A percentile compares a stretch with the other conserved stretches of the same genome.
Conservation (phyloP, 23 red algal species). For the Rhodosorus marinus region DNA sequence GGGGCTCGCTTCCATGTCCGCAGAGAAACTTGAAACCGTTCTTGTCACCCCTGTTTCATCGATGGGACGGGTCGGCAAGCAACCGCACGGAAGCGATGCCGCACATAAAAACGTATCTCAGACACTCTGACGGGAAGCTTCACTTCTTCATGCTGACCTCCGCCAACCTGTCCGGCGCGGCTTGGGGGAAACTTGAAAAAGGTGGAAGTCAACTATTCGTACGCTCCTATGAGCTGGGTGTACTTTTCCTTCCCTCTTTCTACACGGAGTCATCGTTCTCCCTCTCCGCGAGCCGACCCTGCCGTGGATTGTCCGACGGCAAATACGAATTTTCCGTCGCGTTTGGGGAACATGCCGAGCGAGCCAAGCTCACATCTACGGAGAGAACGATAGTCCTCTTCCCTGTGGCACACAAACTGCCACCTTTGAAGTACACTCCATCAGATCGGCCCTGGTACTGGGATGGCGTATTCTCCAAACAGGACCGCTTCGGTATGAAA, state of each 20-base stretch:
- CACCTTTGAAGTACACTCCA: no score
- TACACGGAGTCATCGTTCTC: background rate
- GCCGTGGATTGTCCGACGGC: background rate
- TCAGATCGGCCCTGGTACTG: no score
- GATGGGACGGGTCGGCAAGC: background rate
- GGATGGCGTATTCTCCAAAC: no score
- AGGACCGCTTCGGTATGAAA: no score
- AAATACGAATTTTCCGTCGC: background rate
- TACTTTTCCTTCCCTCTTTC: constrained; percentile 22
- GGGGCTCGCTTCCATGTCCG: background rate
- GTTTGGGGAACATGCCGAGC: background rate
- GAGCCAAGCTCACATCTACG: background rate
- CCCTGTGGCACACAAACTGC: constrained; percentile 1
- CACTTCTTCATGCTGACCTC: constrained; percentile 39
- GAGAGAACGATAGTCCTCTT: background rate
- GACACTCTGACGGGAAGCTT: background rate
- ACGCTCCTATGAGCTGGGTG: constrained; percentile 46
- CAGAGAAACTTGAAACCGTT: background rate
- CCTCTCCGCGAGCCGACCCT: background rate
- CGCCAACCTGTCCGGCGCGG: constrained; percentile 51
- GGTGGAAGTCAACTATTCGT: constrained; percentile 11
- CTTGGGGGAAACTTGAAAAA: constrained; percentile 36
- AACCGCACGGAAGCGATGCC: constrained; percentile 21
- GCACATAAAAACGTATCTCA: constrained; percentile 60
- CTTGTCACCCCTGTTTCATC: background rate